Base-by-base conservation (phyloP, 148 eudicot genomes). In the Amaranthus hypochondriacus region DNA sequence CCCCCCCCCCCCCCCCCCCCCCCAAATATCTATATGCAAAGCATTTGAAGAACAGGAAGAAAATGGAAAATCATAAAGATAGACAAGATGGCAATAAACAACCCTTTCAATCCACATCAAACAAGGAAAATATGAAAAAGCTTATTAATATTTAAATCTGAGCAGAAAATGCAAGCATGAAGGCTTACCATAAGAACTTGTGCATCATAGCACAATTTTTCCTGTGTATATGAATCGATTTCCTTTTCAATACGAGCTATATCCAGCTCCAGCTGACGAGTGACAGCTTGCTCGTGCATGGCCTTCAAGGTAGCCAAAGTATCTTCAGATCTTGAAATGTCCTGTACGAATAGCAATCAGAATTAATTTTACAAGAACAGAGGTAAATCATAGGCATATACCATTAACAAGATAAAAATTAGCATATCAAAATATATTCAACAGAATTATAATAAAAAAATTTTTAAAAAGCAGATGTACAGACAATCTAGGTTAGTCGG, bases 161-260 rank as follows among this genome's bases (percentile, higher is more conserved):
- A 43, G 48, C 53, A 50, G 48, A 21, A 60, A n/a, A 49, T 48
- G 47, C 62, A 6, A 61, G 13, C 52, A 54, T 4, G 44, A 3
- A 66, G 42, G 72, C 68, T 71, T 85, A 95, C 99, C 92, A 97
- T 86, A 28, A 95, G 84, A 80, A 95, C 89, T 80, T 95, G 99
- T 74, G 99, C 97, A 85, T 92, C 99, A 84, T 92, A 95, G 80
- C 97, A 92, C 56, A 90, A 77, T 70, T 88, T 95, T 77, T 95
- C 99, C 74, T 87, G 97, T 48, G 90, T 72, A 79, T 81, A 83
- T 59, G 69, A 66, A 73, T 95, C 99, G 56, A 92, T 81, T 62
- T 95, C 93, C 68, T 92, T 84, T 79, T 92, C 96, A 69, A 95
- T 88, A 53, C 92, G 92, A 68, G 87, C 80, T 81, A 95, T 83